phyloP scores from a whole-genome alignment of 2,329 filamentous ascomycete genomes.

The Magnaporthiopsis poae region DNA sequence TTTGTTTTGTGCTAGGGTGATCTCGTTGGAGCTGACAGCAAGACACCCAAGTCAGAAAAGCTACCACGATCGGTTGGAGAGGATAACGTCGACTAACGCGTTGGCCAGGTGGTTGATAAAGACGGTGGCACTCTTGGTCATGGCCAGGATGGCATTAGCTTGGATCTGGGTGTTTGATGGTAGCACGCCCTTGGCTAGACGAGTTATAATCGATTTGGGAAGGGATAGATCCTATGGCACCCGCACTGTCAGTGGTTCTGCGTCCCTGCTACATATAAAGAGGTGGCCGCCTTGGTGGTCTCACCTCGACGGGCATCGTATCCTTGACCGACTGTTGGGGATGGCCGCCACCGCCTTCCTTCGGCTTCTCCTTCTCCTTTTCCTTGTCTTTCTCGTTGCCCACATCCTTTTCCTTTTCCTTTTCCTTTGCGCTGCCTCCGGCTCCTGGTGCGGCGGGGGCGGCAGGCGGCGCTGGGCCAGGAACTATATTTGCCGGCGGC shows the following conservation, averaged over 20 bases:
- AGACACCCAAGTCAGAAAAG: background rate
- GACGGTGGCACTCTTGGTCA: conserved; percentile 73
- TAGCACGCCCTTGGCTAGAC: conserved; percentile 69
- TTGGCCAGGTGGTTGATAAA: conserved; percentile 73
- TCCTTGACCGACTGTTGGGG: conserved; percentile 21
- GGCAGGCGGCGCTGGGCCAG: background rate
- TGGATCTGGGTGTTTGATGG: conserved; percentile 76
- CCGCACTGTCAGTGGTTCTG: background rate
- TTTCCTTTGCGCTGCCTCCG: conserved; percentile 15
- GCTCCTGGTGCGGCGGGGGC: conserved; percentile 1
- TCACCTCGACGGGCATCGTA: conserved; percentile 44
- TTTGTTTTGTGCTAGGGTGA: conserved; percentile 55
- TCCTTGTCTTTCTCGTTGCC: conserved; percentile 8
- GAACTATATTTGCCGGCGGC: conserved; percentile 11
- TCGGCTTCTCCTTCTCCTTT: conserved; percentile 26
- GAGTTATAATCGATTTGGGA: conserved; percentile 71
- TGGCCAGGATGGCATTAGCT: conserved; percentile 67
- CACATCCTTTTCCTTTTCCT: background rate
- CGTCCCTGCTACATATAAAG: background rate
- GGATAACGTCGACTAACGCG: conserved; percentile 43
- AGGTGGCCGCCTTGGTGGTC: conserved; percentile 1
- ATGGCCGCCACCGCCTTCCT: conserved; percentile 16
- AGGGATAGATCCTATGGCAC: conserved; percentile 56
- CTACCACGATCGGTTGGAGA: background rate
- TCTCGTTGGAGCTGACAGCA: conserved; percentile 56